Conservation (phyloP, 805 yeast genomes). For the Blastobotrys americana region DNA sequence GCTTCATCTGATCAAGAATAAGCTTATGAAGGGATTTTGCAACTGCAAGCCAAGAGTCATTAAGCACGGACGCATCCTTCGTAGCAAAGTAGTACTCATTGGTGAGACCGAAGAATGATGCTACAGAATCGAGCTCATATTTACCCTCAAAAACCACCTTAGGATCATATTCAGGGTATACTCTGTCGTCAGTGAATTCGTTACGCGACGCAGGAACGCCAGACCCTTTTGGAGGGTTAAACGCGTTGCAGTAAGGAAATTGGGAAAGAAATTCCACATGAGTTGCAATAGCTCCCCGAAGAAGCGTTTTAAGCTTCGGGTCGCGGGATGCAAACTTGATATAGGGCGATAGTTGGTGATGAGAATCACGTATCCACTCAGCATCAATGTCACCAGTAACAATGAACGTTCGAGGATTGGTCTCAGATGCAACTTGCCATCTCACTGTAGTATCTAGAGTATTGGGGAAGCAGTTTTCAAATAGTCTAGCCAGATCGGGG, state of each 20-base stretch:
- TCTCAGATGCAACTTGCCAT: constrained; percentile 45
- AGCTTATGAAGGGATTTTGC: constrained; percentile 44
- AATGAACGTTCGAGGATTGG: constrained; percentile 55
- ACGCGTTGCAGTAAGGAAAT: constrained; percentile 85
- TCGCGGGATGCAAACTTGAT: constrained; percentile 54
- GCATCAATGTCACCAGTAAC: constrained; percentile 93
- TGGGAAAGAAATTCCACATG: constrained; percentile 58
- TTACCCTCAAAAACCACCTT: constrained; percentile 79
- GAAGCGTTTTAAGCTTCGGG: constrained; percentile 40
- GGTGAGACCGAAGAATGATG: constrained; percentile 68
- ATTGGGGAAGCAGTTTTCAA: constrained; percentile 81
- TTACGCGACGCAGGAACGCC: constrained; percentile 39
- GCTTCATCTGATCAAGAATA: constrained; percentile 49
- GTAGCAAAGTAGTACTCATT: constrained; percentile 50
- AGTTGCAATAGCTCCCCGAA: constrained; percentile 73
- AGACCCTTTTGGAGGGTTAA: constrained; percentile 61
- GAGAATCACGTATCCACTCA: constrained; percentile 86
- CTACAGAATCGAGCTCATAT: constrained; percentile 80
- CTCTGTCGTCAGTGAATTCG: constrained; percentile 43
- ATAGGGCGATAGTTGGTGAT: constrained; percentile 74
- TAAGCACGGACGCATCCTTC: constrained; percentile 31
- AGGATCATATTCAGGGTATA: constrained; percentile 66
- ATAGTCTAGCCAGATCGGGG: constrained; percentile 62
- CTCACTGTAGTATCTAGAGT: constrained; percentile 81
- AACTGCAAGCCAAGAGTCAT: constrained; percentile 57